A percentile compares a stretch with the other conserved stretches of the same genome.
Conservation (phyloP, 192 early-diverging fungal species). For the Pilobolus umbonatus region DNA sequence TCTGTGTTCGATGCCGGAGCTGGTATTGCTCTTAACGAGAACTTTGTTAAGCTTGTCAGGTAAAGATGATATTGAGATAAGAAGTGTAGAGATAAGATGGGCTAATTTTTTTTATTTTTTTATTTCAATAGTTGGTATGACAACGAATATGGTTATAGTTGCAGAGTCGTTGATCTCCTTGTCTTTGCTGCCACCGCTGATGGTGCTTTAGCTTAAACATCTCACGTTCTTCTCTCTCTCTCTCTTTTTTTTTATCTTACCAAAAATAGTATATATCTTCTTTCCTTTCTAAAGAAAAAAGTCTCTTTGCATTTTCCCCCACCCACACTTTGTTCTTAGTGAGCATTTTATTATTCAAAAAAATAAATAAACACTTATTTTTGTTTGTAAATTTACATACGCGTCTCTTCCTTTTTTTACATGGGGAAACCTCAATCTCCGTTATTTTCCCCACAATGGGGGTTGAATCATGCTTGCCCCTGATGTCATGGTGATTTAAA, state of each 20-base stretch:
- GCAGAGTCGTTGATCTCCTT: conserved; percentile 88
- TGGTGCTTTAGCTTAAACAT: conserved; percentile 17
- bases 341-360: no score
- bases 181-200: conserved; percentile 55
- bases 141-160: conserved; percentile 89
- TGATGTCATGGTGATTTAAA: no score
- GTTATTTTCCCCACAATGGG: no score
- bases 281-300: conserved; percentile 6
- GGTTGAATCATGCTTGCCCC: conserved; percentile 2
- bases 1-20: conserved; percentile 96
- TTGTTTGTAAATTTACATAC: no score
- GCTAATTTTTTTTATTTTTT: conserved; percentile 57
- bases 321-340: no score
- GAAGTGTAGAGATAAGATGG: not conserved
- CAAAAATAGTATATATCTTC: not conserved
- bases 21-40: conserved; percentile 89
- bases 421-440: no score
- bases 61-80: conserved; percentile 71
- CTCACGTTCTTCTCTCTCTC: conserved; percentile 3
- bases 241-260: not conserved
- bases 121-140: conserved; percentile 68
- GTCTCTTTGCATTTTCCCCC: no score
- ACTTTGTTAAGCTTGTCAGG: conserved; percentile 96
- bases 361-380: no score
- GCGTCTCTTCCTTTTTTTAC: no score